Evolutionary conservation across 2,329 filamentous ascomycete genomes (phyloP), one percentile per base, ranked within the genome.

Genomic region (Plenodomus tracheiphilus): DNA sequence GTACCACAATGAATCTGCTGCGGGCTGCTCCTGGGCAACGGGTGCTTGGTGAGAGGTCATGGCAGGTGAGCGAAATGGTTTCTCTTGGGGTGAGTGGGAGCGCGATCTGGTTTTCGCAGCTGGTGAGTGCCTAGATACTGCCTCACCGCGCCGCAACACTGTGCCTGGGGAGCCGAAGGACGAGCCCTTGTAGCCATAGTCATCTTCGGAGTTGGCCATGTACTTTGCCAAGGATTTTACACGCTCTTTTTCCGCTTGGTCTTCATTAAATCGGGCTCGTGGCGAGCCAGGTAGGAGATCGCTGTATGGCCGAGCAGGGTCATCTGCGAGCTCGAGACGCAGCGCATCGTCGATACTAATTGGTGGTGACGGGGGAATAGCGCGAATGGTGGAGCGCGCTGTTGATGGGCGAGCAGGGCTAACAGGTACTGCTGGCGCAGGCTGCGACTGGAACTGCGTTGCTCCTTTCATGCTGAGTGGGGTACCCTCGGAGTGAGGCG

Each of bases 331-430:
- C 4, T 54, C 48, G 1, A 19, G 30, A 9, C 39, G 36, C 16
- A 53, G 38, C 9, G 47, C 55, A 8, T 53, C 54, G 28, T 20
- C 42, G 41, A 43, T 20, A 15, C 54, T 61, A 2, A 55, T 51
- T 8, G 56, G 49, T 11, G 64, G 65, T 11, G 64, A 68, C 8
- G 65, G 64, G 8, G 61, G 56, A 21, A 69, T 62, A 22, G 56
- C 55, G 19, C 65, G 63, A 38, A 69, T 66, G 2, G 65, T 69
- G 0, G 59, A 66, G 45, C 51, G 51, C 19, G 56, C 49, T 17
- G 57, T 65, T 21, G 51, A 42, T 11, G 64, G 63, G 17, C 58
- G 56, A 1, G 43, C 39, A 3, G 63, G 63, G 2, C 47, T 54
- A 11, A 46, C 36, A 1, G 55, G 43, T 7, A 41, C 43, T 13